Evolutionary conservation across 306 rosid species (phyloP).

Genomic region (Parietaria judaica): DNA sequence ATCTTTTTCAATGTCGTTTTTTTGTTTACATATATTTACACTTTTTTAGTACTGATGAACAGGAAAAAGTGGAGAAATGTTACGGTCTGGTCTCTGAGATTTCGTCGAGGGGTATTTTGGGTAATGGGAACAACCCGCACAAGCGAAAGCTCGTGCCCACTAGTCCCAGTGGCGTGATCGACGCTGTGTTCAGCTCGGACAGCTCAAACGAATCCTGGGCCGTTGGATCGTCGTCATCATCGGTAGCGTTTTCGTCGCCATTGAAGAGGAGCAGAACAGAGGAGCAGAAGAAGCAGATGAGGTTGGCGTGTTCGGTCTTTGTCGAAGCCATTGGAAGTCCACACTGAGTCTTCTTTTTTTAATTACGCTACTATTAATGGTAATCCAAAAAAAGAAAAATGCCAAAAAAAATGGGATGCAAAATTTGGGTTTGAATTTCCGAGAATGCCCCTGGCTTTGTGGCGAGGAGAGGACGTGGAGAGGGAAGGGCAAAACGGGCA

Average conservation of each 20-base stretch:
- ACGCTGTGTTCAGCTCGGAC: slow-evolving; percentile 52
- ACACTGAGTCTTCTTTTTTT: slow-evolving; percentile 17
- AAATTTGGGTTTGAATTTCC: slow-evolving; percentile 24
- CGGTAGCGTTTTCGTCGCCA: slow-evolving; percentile 35
- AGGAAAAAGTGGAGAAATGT: slow-evolving; percentile 82
- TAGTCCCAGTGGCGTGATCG: slow-evolving; percentile 81
- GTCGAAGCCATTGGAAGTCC: slow-evolving; percentile 51
- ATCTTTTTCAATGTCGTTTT: background rate
- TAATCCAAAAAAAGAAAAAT: background rate
- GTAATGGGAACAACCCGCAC: slow-evolving; percentile 3
- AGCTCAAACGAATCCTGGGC: slow-evolving; percentile 82
- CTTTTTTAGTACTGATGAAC: slow-evolving; percentile 3
- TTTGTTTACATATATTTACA: background rate
- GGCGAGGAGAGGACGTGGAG: slow-evolving; percentile 23
- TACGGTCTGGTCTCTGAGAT: slow-evolving; percentile 36
- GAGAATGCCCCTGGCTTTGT: slow-evolving; percentile 28
- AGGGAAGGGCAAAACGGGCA: slow-evolving; percentile 47
- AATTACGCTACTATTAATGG: background rate
- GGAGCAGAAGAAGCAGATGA: slow-evolving; percentile 39
- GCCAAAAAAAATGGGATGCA: background rate
- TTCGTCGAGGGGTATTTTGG: slow-evolving; percentile 23
- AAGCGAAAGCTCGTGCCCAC: slow-evolving; percentile 53
- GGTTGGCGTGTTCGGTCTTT: slow-evolving; percentile 39
- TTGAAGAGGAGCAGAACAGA: slow-evolving; percentile 62
- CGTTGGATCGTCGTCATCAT: slow-evolving; percentile 37